Evolutionary conservation across 192 early-diverging fungal species (phyloP).

Genomic region (Coemansia sp.): DNA sequence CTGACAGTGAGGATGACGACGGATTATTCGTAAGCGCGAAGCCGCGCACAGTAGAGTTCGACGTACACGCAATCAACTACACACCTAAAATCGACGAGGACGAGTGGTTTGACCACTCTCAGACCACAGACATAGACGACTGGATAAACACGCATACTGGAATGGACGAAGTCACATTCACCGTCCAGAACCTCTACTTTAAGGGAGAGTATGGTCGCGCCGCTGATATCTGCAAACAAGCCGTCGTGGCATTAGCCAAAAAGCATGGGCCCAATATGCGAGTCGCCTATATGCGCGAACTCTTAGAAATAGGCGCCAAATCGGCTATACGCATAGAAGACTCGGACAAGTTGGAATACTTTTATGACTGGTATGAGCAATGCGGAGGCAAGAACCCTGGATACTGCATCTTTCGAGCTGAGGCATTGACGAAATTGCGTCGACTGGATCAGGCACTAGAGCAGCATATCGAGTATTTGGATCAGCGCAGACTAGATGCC

Average conservation of each 20-base stretch:
- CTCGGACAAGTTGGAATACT: constrained; percentile 16
- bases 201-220: constrained; percentile 12
- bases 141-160: constrained; percentile 35
- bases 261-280: constrained; percentile 4
- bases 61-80: constrained; percentile 37
- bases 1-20: constrained; percentile 44
- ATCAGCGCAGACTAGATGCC: constrained; percentile 40
- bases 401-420: constrained; percentile 37
- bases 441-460: constrained; percentile 24
- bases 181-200: constrained; percentile 45
- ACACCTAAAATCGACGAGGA: constrained; percentile 43
- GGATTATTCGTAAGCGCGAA: constrained; percentile 38
- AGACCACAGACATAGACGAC: neutral
- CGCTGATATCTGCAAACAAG: constrained; percentile 27
- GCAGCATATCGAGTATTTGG: constrained; percentile 34
- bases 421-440: constrained; percentile 22
- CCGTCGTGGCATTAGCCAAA: constrained; percentile 13
- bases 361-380: constrained; percentile 36
- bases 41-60: constrained; percentile 31
- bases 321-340: constrained; percentile 26
- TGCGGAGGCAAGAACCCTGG: constrained; percentile 52
- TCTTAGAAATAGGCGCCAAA: constrained; percentile 44
- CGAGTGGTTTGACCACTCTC: constrained; percentile 42
- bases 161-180: constrained; percentile 41
- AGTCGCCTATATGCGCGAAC: constrained; percentile 34